Base-by-base conservation (phyloP, 495 filamentous ascomycete species). In the Haplographium delicatum region DNA sequence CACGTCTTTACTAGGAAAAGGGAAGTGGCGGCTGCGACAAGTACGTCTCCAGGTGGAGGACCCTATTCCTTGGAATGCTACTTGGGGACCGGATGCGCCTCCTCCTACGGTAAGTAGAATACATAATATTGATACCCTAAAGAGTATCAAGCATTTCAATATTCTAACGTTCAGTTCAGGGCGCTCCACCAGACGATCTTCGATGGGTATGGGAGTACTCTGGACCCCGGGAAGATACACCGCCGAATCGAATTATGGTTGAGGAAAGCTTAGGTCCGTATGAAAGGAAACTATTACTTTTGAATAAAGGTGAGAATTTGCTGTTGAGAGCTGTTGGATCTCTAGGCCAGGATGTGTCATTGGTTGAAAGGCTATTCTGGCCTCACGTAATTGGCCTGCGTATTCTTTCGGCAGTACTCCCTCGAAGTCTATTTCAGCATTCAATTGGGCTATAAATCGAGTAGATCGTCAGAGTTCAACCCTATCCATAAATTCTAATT, bases 171-270 rank as follows among this genome's bases (percentile, higher is more conserved):
- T 33, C 3, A 18, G 5, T 10, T 3, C 16, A 53, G 49, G 42
- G 22, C 22, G 24, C 28, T 7, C 33, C 41, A 15, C 47, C 38
- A 22, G 44, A 51, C 13, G 59, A 67, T 3, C 19, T 50, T 22
- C 64, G 73, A 9, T 76, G 73, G 73, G 68, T 74, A 0, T 80
- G 73, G 75, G 70, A 74, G 44, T 80, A 73, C 53, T 47, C 58
- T 31, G 75, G 75, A 0, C 62, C 68, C 0, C 60, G 67, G n/a
- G 52, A 58, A 9, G 47, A 63, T 9, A 68, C 69, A 42, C 76
- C 64, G 11, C 53, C 45, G 38, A 48, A 35, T 57, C 28, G 58
- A 41, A 54, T 62, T 13, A 56, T 80, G 62, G 62, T 74, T 22
- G 75, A 78, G 57, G 76, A 78, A 54, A 64, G 56, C 9, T 51